Conservation (phyloP, 148 eudicot species). For the Vaccinium myrtillus region DNA sequence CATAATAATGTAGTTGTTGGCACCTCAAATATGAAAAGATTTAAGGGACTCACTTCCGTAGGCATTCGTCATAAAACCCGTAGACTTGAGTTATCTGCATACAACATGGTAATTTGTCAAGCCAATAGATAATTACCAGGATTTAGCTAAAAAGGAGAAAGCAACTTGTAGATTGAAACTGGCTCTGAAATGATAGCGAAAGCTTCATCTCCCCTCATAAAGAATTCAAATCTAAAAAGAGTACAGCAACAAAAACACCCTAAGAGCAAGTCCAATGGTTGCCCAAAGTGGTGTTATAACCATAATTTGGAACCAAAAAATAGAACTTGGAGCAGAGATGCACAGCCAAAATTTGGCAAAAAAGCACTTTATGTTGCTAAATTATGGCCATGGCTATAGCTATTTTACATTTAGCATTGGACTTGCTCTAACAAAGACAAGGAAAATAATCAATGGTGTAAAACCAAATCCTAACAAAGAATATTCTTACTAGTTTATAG, state of each 20-base stretch:
- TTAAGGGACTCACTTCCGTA: conserved; percentile 83
- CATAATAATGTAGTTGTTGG: conserved; percentile 1
- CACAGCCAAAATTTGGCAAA: no score
- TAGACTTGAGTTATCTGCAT: conserved; percentile 98
- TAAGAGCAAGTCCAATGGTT: not conserved
- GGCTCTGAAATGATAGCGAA: not conserved
- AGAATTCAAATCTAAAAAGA: not conserved
- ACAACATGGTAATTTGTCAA: conserved; percentile 11
- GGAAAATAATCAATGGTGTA: not conserved
- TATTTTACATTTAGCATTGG: no score
- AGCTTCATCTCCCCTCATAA: not conserved
- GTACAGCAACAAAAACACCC: not conserved
- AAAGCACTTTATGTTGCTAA: no score
- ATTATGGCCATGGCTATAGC: no score
- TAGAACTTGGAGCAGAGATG: no score
- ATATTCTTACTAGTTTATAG: not conserved
- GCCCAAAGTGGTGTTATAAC: no score
- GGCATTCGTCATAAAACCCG: conserved; percentile 96
- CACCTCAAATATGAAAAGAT: conserved; percentile 8
- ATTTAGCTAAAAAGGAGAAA: not conserved
- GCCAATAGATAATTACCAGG: conserved; percentile 8
- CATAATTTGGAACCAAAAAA: no score
- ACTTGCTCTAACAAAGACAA: not conserved
- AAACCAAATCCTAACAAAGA: not conserved
- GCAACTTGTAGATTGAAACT: not conserved